Base-by-base conservation (phyloP, 2,329 filamentous ascomycete genomes). In the Daldinia eschscholtzii region DNA sequence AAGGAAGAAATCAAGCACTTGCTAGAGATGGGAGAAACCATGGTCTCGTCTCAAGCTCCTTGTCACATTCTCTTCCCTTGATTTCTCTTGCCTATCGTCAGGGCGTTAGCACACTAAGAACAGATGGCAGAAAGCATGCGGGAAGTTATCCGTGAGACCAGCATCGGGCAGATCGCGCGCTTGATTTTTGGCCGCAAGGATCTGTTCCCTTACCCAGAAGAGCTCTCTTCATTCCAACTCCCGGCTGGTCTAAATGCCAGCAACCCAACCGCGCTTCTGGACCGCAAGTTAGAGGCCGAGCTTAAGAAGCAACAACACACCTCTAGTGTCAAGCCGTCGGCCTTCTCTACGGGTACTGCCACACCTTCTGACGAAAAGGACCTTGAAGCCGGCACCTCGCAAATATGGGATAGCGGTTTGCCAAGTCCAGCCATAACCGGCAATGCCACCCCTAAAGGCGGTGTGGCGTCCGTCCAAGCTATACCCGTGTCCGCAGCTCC, bases 121-220 rank as follows among this genome's bases (percentile, higher is more conserved):
- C 35, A 55, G 48, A 44, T 12, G 15, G 53, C 46, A 39, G 56
- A 56, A 65, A 71, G 58, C 58, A 70, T 70, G 70, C 59, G 70
- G 62, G 67, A 72, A 50, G 61, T 60, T 48, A 56, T 70, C 59
- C 64, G 70, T 23, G 70, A 72, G 61, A 70, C 70, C 60, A 70
- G 70, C 59, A 46, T 70, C 64, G 70, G 70, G 10, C 67, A 70
- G 46, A 57, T 72, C 56, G 55, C 28, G 35, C 70, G 70, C 39
- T 23, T 67, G 9, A 33, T 66, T 28, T 68, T 62, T 52, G 57
- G 64, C 44, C 64, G 64, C 10, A 57, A 56, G 33, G 56, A 66
- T 18, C 58, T 67, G 12, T 53, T 72, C 48, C 64, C 70, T 20
- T 72, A 70, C 46, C 70, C 70, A 5, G 70, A 72, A 48, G 70